Percentiles rank a stretch among this genome's conserved stretches.
Conservation (phyloP, 2,329 filamentous ascomycete species). For the Pseudopithomyces maydicus region DNA sequence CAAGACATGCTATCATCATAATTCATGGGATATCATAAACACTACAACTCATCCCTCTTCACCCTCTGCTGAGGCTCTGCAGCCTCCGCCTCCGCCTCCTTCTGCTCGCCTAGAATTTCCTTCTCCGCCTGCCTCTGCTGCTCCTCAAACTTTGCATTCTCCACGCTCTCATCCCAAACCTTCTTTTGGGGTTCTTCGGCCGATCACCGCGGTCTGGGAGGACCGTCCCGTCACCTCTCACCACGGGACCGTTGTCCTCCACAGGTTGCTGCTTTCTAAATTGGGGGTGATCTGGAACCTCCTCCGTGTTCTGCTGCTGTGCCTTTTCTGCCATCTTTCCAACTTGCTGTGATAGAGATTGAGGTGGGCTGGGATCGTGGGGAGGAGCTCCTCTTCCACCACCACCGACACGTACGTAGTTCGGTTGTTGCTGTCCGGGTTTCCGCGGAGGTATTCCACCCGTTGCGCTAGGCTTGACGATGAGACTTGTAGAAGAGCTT, state of each 20-base stretch:
- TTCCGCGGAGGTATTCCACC: constrained; percentile 40
- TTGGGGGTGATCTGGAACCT: constrained; percentile 23
- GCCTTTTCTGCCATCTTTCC: constrained; percentile 50
- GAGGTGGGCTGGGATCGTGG: constrained; percentile 43
- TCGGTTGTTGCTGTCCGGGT: constrained; percentile 30
- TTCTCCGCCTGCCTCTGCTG: constrained; percentile 19
- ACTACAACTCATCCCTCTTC: constrained; percentile 24
- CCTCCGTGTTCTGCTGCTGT: constrained; percentile 24
- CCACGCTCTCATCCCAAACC: constrained; percentile 60
- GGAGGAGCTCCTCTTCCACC: constrained; percentile 53
- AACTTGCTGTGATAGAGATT: constrained; percentile 47
- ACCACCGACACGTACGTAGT: constrained; percentile 55
- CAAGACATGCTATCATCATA: too few relatives aligned
- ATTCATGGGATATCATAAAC: constrained; percentile 4
- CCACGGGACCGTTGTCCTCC: constrained; percentile 38
- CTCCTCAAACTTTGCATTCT: constrained; percentile 37
- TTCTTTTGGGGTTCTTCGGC: constrained; percentile 64
- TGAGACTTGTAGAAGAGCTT: constrained; percentile 42
- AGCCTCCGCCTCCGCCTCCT: constrained; percentile 11
- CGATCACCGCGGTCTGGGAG: constrained; percentile 45
- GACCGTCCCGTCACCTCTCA: constrained; percentile 53
- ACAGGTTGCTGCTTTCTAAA: constrained; percentile 27
- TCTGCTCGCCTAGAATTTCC: constrained; percentile 14
- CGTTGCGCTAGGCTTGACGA: constrained; percentile 52
- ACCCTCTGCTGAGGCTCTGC: constrained; percentile 3